These are phyloP conservation scores for Eucalyptus leucophloia DNA, from an alignment of 345 rosid species.

Conservation along the genomic window DNA sequence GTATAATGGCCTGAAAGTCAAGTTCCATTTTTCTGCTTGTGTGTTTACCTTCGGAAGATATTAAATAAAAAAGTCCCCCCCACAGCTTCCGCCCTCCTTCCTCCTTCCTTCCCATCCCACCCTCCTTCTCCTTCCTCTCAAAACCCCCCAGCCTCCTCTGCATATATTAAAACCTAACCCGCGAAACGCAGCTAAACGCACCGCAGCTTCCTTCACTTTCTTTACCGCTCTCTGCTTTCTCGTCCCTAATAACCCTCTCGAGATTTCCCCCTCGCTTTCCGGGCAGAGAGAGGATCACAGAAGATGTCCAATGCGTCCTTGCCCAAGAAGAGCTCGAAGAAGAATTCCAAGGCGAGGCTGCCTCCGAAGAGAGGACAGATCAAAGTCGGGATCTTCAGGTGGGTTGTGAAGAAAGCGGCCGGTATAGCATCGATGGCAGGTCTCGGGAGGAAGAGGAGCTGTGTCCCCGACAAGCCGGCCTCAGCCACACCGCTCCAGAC, in stretches of 20 bases:
- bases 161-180: neutral
- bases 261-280: neutral
- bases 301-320: neutral
- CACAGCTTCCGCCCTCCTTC: neutral
- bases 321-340: neutral
- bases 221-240: neutral
- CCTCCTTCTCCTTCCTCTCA: neutral
- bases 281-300: neutral
- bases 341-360: neutral
- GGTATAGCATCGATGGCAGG: neutral
- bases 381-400: neutral
- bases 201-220: neutral
- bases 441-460: neutral
- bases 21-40: neutral
- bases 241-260: neutral
- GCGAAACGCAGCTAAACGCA: neutral
- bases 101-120: neutral
- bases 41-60: neutral
- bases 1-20: neutral
- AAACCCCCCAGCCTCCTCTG: neutral
- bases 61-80: neutral
- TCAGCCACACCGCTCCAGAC: neutral
- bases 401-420: neutral
- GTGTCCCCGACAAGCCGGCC: neutral
- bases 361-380: slow-evolving; percentile 10